These are phyloP conservation scores for Aspergillus flavus DNA, from an alignment of 2,329 filamentous ascomycete genomes.

Conservation along the genomic window DNA sequence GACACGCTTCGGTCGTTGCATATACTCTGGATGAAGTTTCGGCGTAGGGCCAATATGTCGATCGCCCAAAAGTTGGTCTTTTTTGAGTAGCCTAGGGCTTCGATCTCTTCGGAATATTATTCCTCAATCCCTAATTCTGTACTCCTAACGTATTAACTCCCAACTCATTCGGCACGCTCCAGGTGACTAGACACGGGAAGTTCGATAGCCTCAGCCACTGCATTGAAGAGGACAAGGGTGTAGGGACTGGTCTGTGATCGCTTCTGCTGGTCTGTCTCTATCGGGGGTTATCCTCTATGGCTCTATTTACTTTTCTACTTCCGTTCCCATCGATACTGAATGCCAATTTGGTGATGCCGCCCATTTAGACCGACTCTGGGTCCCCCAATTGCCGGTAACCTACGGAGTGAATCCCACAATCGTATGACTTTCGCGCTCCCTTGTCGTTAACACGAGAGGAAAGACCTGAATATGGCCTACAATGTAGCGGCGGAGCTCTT, in stretches of 20 bases:
- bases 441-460: background rate
- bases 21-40: background rate
- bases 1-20: background rate
- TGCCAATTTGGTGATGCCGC: background rate
- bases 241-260: background rate
- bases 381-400: background rate
- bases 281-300: background rate
- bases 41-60: background rate
- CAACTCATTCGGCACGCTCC: background rate
- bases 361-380: background rate
- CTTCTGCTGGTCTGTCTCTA: background rate
- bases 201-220: background rate
- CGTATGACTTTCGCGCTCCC: background rate
- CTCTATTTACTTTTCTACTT: background rate
- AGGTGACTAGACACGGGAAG: background rate
- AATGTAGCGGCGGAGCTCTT: slow-evolving; percentile 22
- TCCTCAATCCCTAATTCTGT: too few relatives aligned
- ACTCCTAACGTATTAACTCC: background rate
- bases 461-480: slow-evolving; percentile 13
- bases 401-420: background rate
- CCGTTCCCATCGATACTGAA: background rate
- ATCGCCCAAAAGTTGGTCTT: too few relatives aligned
- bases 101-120: too few relatives aligned
- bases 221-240: background rate
- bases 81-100: too few relatives aligned